phyloP scores from a whole-genome alignment of 768 basidiomycete genomes.

The Lactifluus piperatus region DNA sequence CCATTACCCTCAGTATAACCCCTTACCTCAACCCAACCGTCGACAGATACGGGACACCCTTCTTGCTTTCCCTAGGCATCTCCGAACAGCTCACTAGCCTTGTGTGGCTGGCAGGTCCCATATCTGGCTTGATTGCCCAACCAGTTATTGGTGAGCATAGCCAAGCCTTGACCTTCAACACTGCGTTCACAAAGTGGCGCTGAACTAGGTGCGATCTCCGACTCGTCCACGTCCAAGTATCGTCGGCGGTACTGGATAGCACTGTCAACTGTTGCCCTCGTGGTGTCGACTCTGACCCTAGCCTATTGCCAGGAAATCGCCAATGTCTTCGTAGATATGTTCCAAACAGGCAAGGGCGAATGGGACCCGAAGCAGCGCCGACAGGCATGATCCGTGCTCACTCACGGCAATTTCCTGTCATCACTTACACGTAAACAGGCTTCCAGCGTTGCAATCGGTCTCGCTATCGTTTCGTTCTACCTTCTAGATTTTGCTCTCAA shows the following conservation, averaged over 20 bases:
- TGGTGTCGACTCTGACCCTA: constrained; percentile 65
- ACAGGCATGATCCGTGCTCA: constrained; percentile 33
- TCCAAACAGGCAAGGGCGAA: constrained; percentile 69
- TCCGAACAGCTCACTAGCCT: constrained; percentile 87
- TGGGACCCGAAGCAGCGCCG: constrained; percentile 73
- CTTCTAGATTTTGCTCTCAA: constrained; percentile 96
- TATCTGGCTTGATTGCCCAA: constrained; percentile 91
- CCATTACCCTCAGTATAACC: neutral
- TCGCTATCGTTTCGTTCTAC: constrained; percentile 89
- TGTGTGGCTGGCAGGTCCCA: constrained; percentile 94
- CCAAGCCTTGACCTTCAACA: neutral
- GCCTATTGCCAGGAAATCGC: constrained; percentile 79
- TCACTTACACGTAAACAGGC: constrained; percentile 35
- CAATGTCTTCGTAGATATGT: constrained; percentile 62
- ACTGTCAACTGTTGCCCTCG: constrained; percentile 76
- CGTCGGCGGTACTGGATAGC: constrained; percentile 89
- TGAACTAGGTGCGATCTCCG: constrained; percentile 79
- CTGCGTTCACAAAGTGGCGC: neutral
- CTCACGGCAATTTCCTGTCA: constrained; percentile 3
- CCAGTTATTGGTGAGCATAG: constrained; percentile 81
- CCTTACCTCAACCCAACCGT: constrained; percentile 9
- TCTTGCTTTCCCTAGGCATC: constrained; percentile 70
- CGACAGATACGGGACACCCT: constrained; percentile 88
- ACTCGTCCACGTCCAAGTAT: constrained; percentile 85
- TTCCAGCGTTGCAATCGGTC: constrained; percentile 61